Evolutionary conservation across 345 rosid species (phyloP).

Genomic region (Citrus glauca): DNA sequence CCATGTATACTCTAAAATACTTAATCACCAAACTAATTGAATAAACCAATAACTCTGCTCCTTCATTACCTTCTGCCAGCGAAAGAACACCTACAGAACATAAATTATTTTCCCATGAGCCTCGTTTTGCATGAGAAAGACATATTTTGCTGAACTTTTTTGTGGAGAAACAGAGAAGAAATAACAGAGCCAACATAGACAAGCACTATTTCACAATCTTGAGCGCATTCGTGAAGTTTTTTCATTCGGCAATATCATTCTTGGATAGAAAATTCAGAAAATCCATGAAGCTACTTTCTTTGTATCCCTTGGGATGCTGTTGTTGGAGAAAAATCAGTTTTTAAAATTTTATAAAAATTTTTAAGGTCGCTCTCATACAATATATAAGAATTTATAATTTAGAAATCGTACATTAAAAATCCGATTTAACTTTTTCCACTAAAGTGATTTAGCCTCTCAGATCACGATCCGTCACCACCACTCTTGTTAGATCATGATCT

Average conservation of each 20-base stretch:
- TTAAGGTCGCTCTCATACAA: too few relatives aligned
- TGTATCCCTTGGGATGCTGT: constrained; percentile 35
- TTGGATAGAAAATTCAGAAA: constrained; percentile 48
- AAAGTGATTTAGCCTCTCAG: too few relatives aligned
- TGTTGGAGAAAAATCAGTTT: too few relatives aligned
- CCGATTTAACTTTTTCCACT: too few relatives aligned
- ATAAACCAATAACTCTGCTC: background rate
- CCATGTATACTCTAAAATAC: background rate
- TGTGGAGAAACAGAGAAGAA: too few relatives aligned
- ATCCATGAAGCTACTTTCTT: constrained; percentile 58
- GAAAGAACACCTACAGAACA: background rate
- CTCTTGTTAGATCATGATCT: too few relatives aligned
- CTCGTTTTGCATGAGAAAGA: background rate
- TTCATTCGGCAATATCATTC: constrained; percentile 43
- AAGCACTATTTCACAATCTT: constrained; percentile 24
- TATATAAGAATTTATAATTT: too few relatives aligned
- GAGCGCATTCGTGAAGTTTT: constrained; percentile 41
- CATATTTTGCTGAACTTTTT: background rate
- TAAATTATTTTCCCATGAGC: background rate
- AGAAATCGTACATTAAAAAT: rapidly evolving
- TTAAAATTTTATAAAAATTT: too few relatives aligned
- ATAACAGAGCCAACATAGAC: too few relatives aligned
- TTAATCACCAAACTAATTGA: background rate
- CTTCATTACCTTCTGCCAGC: background rate
- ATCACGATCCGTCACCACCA: too few relatives aligned